Conservation (phyloP, 495 filamentous ascomycete species). For the Penicillium canescens region DNA sequence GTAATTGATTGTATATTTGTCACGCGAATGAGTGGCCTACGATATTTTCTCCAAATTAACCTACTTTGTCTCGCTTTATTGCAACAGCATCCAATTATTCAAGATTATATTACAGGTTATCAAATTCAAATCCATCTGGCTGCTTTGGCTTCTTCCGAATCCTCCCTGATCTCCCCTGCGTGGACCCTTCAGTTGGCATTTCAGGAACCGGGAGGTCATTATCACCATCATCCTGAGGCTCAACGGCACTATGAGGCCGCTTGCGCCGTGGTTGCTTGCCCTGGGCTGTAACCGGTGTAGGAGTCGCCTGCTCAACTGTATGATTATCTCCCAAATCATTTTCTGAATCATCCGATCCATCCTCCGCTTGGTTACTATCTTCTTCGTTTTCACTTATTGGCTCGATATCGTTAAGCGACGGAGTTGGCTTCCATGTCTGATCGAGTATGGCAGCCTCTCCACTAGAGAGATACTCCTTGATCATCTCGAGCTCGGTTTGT, state of each 20-base stretch:
- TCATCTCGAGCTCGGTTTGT: background rate
- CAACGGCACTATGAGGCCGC: background rate
- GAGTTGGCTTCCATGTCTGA: background rate
- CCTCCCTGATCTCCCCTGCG: background rate
- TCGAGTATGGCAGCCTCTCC: background rate
- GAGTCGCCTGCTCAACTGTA: background rate
- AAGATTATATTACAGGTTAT: background rate
- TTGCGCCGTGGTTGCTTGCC: background rate
- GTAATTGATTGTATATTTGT: too few relatives aligned
- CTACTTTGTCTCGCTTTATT: too few relatives aligned
- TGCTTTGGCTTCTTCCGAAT: background rate
- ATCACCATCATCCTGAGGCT: background rate
- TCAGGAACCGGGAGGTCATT: background rate
- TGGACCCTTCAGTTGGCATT: background rate
- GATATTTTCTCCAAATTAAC: too few relatives aligned
- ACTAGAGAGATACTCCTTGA: background rate
- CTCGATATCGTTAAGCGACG: background rate
- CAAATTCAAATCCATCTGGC: background rate
- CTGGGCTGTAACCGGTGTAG: background rate
- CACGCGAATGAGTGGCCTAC: too few relatives aligned
- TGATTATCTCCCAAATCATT: background rate
- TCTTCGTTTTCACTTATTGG: slow-evolving; percentile 8
- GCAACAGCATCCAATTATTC: background rate
- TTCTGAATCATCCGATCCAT: background rate
- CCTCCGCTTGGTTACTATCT: background rate